Base-by-base conservation (phyloP, 192 early-diverging fungal genomes). In the Rhizophagus clarus region DNA sequence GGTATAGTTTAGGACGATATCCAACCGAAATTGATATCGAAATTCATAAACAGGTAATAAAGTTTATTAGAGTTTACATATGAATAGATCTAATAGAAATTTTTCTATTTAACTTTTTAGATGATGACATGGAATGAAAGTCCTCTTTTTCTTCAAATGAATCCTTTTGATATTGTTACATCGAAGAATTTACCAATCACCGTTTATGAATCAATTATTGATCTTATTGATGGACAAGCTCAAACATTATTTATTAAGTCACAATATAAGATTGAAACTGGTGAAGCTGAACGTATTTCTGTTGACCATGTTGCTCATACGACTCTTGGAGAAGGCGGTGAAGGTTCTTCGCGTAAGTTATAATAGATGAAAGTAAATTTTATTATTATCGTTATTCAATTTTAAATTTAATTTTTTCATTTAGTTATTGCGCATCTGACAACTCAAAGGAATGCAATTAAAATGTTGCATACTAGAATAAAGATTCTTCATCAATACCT, bases 261-360 rank as follows among this genome's bases (percentile, higher is more conserved):
- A 20, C 72, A 86, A 32, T 96, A 95, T 83, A 92, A 90, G 79
- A 90, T 96, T 29, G 94, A 95, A 76, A 95, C 95, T 8, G 91
- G 91, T 31, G 95, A 96, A 75, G 94, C 94, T 40, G 95, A 96
- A 80, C 87, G 95, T 51, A 94, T 96, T 80, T 94, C 95, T 11
- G 91, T 96, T 12, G 93, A 96, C 81, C 95, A 96, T 81, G 92
- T 96, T 45, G 93, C 94, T 24, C 90, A 92, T 66, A 88, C 87
- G 7, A 87, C 88, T 15, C 88, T 86, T n/a, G 81, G 82, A 17
- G 90, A 89, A 37, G 81, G 85, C 37, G 83, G 85, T n/a, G 82
- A 85, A 49, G 90, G 87, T 9, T 89, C 88, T 22, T 82, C 88
- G 51, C 79, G 92, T 91, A 83, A 85, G 88, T 83, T 10, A 42